phyloP scores from a whole-genome alignment of 1,284 basidiomycete genomes.

The Vanrija sp. region DNA sequence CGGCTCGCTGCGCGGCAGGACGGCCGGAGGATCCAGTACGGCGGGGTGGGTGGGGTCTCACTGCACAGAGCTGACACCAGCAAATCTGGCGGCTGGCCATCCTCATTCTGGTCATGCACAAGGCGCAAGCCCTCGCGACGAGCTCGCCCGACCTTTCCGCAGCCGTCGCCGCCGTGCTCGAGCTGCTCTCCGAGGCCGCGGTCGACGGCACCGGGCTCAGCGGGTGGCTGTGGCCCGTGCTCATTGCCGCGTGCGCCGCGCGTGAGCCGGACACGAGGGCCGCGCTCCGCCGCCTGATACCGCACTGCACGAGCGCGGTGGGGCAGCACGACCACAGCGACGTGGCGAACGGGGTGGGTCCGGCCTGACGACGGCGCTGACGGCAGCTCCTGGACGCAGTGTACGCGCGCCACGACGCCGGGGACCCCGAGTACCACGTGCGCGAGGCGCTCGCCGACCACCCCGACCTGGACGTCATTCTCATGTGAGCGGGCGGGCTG shows the following conservation, averaged over 20 bases:
- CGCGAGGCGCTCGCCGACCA: conserved; percentile 1
- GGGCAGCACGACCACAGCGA: not conserved
- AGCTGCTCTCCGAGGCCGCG: not conserved
- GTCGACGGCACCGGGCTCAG: not conserved
- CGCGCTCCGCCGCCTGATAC: too few relatives aligned
- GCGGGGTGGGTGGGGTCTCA: not conserved
- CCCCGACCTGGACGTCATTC: conserved; percentile 3
- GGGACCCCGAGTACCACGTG: conserved; percentile 1
- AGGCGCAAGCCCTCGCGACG: not conserved
- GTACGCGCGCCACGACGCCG: not conserved
- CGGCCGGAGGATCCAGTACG: conserved; percentile 1
- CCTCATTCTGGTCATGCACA: conserved; percentile 2
- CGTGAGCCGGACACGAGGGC: too few relatives aligned
- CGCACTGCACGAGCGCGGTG: not conserved
- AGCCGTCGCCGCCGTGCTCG: not conserved
- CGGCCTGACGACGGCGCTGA: not conserved
- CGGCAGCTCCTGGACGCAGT: conserved; percentile 1
- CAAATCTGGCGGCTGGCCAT: conserved; percentile 2
- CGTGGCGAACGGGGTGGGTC: not conserved
- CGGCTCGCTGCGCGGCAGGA: conserved; percentile 3
- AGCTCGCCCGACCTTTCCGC: not conserved
- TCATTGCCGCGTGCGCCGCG: conserved; percentile 2
- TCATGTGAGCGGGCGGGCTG: conserved; percentile 1
- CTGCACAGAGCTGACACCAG: too few relatives aligned
- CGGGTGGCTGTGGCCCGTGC: conserved; percentile 7